These are phyloP conservation scores for Mortierella sp. DNA, from an alignment of 371 early-diverging fungal species.

Conservation along the genomic window DNA sequence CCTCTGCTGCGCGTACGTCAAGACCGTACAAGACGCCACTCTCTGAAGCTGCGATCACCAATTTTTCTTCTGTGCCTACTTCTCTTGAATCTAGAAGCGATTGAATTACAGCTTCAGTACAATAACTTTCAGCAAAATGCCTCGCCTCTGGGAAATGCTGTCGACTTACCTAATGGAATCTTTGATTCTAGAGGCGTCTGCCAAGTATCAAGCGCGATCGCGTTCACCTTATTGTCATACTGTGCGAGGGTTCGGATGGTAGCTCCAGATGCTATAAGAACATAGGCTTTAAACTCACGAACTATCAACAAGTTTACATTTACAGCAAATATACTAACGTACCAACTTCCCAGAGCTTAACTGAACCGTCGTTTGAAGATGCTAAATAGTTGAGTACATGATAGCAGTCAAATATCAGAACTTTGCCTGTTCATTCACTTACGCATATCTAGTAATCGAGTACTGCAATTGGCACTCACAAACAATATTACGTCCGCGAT, in stretches of 20 bases:
- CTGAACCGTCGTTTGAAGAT: constrained; percentile 68
- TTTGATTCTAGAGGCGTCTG: constrained; percentile 31
- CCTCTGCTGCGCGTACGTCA: constrained; percentile 66
- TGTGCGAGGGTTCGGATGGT: constrained; percentile 60
- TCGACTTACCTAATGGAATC: constrained; percentile 44
- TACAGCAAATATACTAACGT: constrained; percentile 4
- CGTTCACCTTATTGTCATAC: constrained; percentile 54
- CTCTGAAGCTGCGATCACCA: constrained; percentile 62
- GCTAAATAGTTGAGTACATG: constrained; percentile 26
- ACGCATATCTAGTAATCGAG: neutral
- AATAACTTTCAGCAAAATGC: neutral
- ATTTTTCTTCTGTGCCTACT: constrained; percentile 63
- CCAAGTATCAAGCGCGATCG: constrained; percentile 38
- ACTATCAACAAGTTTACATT: neutral
- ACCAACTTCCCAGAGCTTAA: constrained; percentile 72
- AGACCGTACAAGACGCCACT: constrained; percentile 63
- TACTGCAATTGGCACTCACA: constrained; percentile 54
- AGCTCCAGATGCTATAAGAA: constrained; percentile 50
- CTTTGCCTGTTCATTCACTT: neutral
- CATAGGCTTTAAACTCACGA: neutral
- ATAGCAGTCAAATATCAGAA: neutral
- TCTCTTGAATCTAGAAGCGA: constrained; percentile 61
- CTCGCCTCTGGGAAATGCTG: neutral
- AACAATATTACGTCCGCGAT: constrained; percentile 67
- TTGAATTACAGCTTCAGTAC: neutral